These are phyloP conservation scores for Steccherinum ochraceum DNA, from an alignment of 768 basidiomycete species.

Conservation along the genomic window DNA sequence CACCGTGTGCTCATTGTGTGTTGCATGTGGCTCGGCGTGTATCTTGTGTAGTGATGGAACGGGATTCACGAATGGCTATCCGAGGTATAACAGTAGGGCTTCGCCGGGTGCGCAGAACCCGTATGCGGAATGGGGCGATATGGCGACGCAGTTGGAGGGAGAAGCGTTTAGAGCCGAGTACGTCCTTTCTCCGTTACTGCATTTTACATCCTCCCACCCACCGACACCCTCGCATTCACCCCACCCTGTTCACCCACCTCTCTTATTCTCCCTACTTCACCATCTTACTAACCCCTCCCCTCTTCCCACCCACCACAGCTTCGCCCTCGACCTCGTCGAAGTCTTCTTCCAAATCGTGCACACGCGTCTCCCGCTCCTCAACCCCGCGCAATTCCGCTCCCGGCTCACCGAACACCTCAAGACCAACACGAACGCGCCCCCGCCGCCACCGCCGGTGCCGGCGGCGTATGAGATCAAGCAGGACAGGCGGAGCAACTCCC, in stretches of 20 bases:
- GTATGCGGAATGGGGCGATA: conserved; percentile 70
- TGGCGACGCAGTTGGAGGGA: conserved; percentile 64
- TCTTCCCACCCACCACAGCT: conserved; percentile 38
- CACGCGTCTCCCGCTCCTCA: conserved; percentile 80
- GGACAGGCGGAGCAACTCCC: conserved; percentile 12
- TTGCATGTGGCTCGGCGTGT: background rate
- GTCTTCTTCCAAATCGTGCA: conserved; percentile 93
- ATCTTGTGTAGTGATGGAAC: background rate
- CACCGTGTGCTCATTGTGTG: background rate
- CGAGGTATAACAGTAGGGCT: conserved; percentile 3
- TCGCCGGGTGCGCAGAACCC: conserved; percentile 26
- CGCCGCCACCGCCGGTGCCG: background rate
- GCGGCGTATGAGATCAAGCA: background rate
- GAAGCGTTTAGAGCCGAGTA: conserved; percentile 80
- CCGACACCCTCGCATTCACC: background rate
- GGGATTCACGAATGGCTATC: conserved; percentile 8
- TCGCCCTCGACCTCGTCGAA: conserved; percentile 89
- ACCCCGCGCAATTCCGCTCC: conserved; percentile 73
- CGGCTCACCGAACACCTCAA: conserved; percentile 36
- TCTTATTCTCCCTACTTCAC: background rate
- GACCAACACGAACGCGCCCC: conserved; percentile 17
- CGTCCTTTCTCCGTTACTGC: conserved; percentile 38
- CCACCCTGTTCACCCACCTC: background rate
- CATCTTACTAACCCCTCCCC: background rate
- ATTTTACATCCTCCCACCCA: no score